Evolutionary conservation across 179 eudicot genomes (phyloP).

Genomic region (Camellia oleifera): DNA sequence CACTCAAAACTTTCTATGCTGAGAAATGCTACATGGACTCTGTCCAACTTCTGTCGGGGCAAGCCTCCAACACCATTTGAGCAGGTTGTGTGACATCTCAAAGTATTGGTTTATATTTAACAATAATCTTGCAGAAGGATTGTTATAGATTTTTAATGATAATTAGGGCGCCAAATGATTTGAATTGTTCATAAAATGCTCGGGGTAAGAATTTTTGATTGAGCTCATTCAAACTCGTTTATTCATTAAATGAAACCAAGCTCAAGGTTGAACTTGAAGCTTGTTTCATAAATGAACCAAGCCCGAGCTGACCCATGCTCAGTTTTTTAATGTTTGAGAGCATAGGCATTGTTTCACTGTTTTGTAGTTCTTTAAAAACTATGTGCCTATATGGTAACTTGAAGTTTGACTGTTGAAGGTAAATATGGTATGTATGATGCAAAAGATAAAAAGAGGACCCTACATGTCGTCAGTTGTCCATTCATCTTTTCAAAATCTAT

Average conservation of each 20-base stretch:
- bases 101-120: neutral
- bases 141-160: neutral
- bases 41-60: slow-evolving; percentile 87
- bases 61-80: slow-evolving; percentile 86
- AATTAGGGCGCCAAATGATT: neutral
- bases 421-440: neutral
- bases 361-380: neutral
- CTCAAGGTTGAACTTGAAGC: neutral
- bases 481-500: neutral
- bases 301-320: neutral
- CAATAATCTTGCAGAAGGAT: neutral
- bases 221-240: neutral
- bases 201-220: neutral
- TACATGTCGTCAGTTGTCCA: neutral
- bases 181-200: neutral
- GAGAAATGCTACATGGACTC: slow-evolving; percentile 88
- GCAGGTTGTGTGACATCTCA: slow-evolving; percentile 36
- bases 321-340: neutral
- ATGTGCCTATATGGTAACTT: neutral
- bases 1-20: slow-evolving; percentile 80
- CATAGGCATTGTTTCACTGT: neutral
- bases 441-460: neutral
- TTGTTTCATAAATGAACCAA: neutral
- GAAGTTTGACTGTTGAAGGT: neutral
- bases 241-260: neutral